Evolutionary conservation across 2,329 filamentous ascomycete species (phyloP).

Genomic region (Trichoderma koningii): DNA sequence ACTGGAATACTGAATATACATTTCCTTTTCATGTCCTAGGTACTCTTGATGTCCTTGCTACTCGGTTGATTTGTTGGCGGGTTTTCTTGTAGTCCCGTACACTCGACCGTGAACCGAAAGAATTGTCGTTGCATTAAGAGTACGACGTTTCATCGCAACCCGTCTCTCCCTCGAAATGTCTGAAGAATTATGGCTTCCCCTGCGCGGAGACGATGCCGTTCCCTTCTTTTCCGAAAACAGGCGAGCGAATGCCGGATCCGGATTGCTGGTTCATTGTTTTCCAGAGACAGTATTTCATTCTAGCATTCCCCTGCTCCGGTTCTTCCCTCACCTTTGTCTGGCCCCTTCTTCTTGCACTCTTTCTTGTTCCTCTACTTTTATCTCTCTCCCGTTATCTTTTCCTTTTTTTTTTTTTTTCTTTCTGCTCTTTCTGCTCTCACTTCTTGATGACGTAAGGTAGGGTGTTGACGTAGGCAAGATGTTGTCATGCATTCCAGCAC

Average conservation of each 20-base stretch:
- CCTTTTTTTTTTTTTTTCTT: not conserved
- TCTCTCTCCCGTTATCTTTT: not conserved
- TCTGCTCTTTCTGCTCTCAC: not conserved
- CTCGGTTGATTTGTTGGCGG: no score
- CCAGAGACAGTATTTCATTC: not conserved
- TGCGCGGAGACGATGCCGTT: not conserved
- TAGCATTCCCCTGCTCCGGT: not conserved
- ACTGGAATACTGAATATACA: constrained; percentile 5
- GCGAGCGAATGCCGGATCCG: not conserved
- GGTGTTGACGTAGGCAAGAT: not conserved
- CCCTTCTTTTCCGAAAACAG: not conserved
- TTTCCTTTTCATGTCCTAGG: constrained; percentile 2
- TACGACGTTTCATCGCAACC: not conserved
- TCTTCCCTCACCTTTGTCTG: not conserved
- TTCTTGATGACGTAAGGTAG: not conserved
- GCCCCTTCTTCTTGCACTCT: no score
- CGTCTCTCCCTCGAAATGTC: constrained; percentile 8
- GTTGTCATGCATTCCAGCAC: not conserved
- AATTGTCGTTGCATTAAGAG: not conserved
- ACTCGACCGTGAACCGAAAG: not conserved
- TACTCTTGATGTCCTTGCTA: no score
- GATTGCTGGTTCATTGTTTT: not conserved
- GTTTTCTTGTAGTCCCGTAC: no score
- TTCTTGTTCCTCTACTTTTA: no score
- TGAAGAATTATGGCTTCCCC: not conserved